Evolutionary conservation across 495 filamentous ascomycete genomes (phyloP).

Genomic region (Aspergillus cavernicola): DNA sequence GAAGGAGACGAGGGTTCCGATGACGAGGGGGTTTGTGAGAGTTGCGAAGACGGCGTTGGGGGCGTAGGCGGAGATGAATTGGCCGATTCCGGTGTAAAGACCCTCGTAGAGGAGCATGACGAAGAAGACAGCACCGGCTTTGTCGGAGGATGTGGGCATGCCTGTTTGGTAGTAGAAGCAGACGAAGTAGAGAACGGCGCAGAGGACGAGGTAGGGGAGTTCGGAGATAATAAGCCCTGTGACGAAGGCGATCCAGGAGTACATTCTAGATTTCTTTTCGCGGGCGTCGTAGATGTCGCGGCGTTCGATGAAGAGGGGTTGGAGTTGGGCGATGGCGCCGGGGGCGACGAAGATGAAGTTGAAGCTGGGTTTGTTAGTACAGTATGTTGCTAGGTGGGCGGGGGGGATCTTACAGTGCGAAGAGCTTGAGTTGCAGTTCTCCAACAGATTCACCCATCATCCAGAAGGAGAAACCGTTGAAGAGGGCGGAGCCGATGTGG

Average conservation of each 20-base stretch:
- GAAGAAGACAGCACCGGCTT: slow-evolving; percentile 54
- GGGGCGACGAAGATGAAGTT: slow-evolving; percentile 49
- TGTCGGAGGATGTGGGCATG: slow-evolving; percentile 33
- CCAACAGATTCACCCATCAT: slow-evolving; percentile 29
- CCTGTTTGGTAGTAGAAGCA: slow-evolving; percentile 51
- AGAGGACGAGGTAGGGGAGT: slow-evolving; percentile 49
- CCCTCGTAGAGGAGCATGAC: slow-evolving; percentile 53
- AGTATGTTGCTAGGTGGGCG: neutral
- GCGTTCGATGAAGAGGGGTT: slow-evolving; percentile 51
- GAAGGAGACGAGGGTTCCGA: slow-evolving; percentile 56
- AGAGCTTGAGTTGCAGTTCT: slow-evolving; percentile 32
- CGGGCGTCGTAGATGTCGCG: slow-evolving; percentile 50
- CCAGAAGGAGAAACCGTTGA: slow-evolving; percentile 45
- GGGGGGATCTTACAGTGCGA: slow-evolving; percentile 18
- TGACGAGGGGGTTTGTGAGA: slow-evolving; percentile 52
- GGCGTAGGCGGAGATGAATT: slow-evolving; percentile 57
- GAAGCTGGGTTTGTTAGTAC: slow-evolving; percentile 24
- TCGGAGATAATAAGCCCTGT: slow-evolving; percentile 48
- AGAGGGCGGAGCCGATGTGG: slow-evolving; percentile 33
- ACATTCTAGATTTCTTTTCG: slow-evolving; percentile 52
- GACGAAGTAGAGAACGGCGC: slow-evolving; percentile 46
- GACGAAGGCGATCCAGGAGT: slow-evolving; percentile 54
- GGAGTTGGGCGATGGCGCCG: slow-evolving; percentile 48
- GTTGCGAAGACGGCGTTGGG: slow-evolving; percentile 54
- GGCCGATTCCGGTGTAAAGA: slow-evolving; percentile 55